Evolutionary conservation across 2,329 filamentous ascomycete species (phyloP).

Genomic region (Rhinocladiella mackenziei): DNA sequence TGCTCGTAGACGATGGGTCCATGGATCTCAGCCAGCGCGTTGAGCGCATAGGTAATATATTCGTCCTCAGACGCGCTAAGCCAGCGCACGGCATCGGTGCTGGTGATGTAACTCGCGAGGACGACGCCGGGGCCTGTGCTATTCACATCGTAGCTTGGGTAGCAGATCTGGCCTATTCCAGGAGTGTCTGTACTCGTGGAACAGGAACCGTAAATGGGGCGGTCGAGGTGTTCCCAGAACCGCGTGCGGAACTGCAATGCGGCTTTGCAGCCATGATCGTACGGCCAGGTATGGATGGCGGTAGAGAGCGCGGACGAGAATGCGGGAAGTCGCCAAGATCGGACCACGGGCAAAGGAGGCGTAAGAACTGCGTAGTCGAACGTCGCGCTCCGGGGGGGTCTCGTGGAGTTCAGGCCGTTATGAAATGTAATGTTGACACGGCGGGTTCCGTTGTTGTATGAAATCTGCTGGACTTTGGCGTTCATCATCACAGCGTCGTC

Average conservation of each 20-base stretch:
- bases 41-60: slow-evolving; percentile 60
- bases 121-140: slow-evolving; percentile 59
- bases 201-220: slow-evolving; percentile 62
- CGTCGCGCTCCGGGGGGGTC: slow-evolving; percentile 47
- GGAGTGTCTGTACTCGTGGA: slow-evolving; percentile 55
- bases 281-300: slow-evolving; percentile 49
- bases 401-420: slow-evolving; percentile 39
- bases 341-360: slow-evolving; percentile 61
- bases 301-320: slow-evolving; percentile 50
- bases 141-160: slow-evolving; percentile 65
- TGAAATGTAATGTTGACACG: slow-evolving; percentile 60
- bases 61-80: slow-evolving; percentile 53
- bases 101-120: slow-evolving; percentile 53
- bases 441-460: slow-evolving; percentile 48
- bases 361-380: slow-evolving; percentile 65
- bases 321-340: slow-evolving; percentile 57
- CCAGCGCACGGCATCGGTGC: slow-evolving; percentile 42
- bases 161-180: slow-evolving; percentile 60
- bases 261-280: slow-evolving; percentile 53
- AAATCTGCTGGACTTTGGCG: slow-evolving; percentile 55
- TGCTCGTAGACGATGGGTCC: slow-evolving; percentile 56
- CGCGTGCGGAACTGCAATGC: slow-evolving; percentile 65
- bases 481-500: slow-evolving; percentile 54
- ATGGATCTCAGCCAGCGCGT: slow-evolving; percentile 66
- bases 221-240: slow-evolving; percentile 53